Evolutionary conservation across 2,329 filamentous ascomycete species (phyloP).

Genomic region (Colletotrichum tropicale): DNA sequence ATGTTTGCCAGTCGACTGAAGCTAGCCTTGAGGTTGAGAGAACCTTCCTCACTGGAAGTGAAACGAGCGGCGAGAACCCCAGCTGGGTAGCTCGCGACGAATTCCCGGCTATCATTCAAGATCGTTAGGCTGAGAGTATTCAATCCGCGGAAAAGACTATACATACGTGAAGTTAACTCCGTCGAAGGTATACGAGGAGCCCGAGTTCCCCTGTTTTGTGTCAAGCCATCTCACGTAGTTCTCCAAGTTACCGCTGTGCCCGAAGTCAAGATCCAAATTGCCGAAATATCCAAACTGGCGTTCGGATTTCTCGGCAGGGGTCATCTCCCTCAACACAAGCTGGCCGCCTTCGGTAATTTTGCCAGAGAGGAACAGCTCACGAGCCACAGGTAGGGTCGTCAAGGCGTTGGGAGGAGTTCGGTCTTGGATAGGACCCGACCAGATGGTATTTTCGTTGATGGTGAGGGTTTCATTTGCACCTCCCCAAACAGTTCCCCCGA

Average conservation of each 20-base stretch:
- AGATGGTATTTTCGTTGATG: constrained; percentile 54
- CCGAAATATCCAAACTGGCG: constrained; percentile 42
- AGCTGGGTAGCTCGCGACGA: constrained; percentile 46
- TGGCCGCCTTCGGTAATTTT: constrained; percentile 40
- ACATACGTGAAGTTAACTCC: constrained; percentile 29
- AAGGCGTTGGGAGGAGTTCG: constrained; percentile 43
- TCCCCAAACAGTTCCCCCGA: constrained; percentile 47
- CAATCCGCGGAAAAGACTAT: not conserved
- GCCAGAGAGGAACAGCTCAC: constrained; percentile 38
- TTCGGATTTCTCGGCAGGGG: constrained; percentile 38
- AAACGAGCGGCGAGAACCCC: constrained; percentile 38
- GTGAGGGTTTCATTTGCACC: constrained; percentile 43
- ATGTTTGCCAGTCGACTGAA: constrained; percentile 23
- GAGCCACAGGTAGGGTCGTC: constrained; percentile 34
- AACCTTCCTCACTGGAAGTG: constrained; percentile 17
- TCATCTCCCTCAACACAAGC: constrained; percentile 36
- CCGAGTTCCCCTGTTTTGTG: constrained; percentile 37
- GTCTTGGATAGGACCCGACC: constrained; percentile 48
- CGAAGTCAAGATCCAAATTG: constrained; percentile 40
- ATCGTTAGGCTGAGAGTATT: not conserved
- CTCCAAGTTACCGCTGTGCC: constrained; percentile 30
- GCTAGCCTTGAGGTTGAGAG: constrained; percentile 25
- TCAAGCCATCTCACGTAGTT: constrained; percentile 44
- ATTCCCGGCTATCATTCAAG: constrained; percentile 33
- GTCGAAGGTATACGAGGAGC: constrained; percentile 38